Evolutionary conservation across 2,329 filamentous ascomycete species (phyloP).

Genomic region (Colletotrichum acutatum): DNA sequence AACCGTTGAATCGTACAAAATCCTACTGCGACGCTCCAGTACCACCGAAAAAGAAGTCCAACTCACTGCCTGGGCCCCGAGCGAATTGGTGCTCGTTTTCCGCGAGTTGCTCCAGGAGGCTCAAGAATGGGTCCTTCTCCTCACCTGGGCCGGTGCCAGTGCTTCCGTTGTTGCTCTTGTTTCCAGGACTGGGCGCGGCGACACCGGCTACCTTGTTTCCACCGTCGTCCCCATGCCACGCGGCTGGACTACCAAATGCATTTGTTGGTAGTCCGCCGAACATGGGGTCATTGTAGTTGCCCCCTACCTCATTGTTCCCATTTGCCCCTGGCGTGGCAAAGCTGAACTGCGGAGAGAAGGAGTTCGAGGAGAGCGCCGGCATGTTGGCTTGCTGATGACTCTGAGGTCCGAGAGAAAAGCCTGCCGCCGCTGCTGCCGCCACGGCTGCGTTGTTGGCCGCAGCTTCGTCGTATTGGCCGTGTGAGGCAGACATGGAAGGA

Average conservation of each 20-base stretch:
- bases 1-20: constrained; percentile 7
- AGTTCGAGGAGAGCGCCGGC: constrained; percentile 43
- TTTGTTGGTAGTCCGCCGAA: constrained; percentile 67
- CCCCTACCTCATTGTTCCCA: constrained; percentile 44
- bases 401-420: constrained; percentile 46
- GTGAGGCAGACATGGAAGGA: constrained; percentile 45
- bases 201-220: constrained; percentile 32
- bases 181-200: constrained; percentile 51
- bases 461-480: constrained; percentile 47
- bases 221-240: constrained; percentile 59
- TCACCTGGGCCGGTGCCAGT: constrained; percentile 61
- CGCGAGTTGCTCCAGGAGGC: constrained; percentile 81
- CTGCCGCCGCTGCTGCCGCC: constrained; percentile 49
- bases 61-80: constrained; percentile 75
- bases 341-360: constrained; percentile 57
- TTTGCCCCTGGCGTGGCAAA: constrained; percentile 48
- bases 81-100: constrained; percentile 76
- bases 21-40: constrained; percentile 33
- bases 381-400: constrained; percentile 45
- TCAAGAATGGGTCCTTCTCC: constrained; percentile 86
- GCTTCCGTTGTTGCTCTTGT: constrained; percentile 59
- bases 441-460: constrained; percentile 47
- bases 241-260: constrained; percentile 61
- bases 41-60: constrained; percentile 78
- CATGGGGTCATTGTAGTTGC: constrained; percentile 66